phyloP scores from a whole-genome alignment of 2,329 filamentous ascomycete genomes.

The Talaromyces sp. region DNA sequence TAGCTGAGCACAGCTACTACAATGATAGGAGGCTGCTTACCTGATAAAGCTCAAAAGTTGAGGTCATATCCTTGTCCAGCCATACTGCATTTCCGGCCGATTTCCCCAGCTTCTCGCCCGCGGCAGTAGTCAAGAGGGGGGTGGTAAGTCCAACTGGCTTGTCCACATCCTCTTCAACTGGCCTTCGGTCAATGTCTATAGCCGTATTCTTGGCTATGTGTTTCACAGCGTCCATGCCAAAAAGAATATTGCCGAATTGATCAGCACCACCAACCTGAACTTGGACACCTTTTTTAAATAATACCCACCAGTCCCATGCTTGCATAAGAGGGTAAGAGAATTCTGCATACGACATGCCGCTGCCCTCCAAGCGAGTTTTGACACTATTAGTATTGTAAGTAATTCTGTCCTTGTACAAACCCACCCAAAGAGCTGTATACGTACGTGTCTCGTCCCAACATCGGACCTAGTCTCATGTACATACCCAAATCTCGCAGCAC shows the following conservation, averaged over 20 bases:
- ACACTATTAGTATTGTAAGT: conserved; percentile 49
- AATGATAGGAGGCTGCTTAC: conserved; percentile 30
- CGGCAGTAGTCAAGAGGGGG: conserved; percentile 78
- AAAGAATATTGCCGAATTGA: conserved; percentile 93
- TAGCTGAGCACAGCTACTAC: conserved; percentile 18
- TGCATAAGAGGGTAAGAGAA: conserved; percentile 92
- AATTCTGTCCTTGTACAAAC: background rate
- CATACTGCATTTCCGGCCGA: conserved; percentile 90
- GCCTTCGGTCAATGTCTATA: conserved; percentile 36
- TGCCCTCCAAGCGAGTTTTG: conserved; percentile 76
- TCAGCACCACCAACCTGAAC: conserved; percentile 94
- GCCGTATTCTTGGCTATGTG: conserved; percentile 56
- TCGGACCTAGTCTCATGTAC: conserved; percentile 72
- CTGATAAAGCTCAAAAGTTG: conserved; percentile 78
- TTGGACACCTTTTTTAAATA: conserved; percentile 69
- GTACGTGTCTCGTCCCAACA: conserved; percentile 85
- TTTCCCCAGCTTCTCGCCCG: conserved; percentile 91
- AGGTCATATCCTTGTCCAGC: conserved; percentile 79
- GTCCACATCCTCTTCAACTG: conserved; percentile 36
- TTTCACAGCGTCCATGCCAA: conserved; percentile 82
- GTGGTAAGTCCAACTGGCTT: conserved; percentile 81
- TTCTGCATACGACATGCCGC: conserved; percentile 91
- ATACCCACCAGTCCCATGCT: conserved; percentile 93
- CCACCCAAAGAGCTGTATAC: conserved; percentile 35
- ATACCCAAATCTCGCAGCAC: conserved; percentile 71